phyloP scores from a whole-genome alignment of 169 alveolate species.

The Babesia gibsoni region DNA sequence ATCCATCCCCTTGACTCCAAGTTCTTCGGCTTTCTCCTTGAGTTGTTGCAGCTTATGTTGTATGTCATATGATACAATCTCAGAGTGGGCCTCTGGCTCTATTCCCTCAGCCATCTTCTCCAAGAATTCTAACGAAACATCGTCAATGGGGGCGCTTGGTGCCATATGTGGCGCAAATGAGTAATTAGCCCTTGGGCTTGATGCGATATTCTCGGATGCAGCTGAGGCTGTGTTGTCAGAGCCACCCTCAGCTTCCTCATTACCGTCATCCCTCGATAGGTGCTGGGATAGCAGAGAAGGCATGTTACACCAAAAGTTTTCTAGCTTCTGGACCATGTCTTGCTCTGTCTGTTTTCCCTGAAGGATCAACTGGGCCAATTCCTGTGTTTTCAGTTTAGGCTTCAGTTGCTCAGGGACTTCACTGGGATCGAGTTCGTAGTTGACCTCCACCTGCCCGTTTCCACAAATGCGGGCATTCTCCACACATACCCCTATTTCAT shows the following conservation, averaged over 20 bases:
- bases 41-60: conserved; percentile 23
- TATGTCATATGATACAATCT: not conserved
- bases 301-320: conserved; percentile 48
- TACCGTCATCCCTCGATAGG: not conserved
- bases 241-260: not conserved
- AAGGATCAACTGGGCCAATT: conserved; percentile 50
- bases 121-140: not conserved
- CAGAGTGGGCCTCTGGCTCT: not conserved
- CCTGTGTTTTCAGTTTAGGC: conserved; percentile 62
- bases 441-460: conserved; percentile 58
- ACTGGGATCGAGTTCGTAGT: conserved; percentile 30
- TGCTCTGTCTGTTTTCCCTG: conserved; percentile 57
- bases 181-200: not conserved
- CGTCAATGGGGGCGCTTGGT: too few species aligned
- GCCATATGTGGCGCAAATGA: not conserved
- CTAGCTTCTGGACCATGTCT: conserved; percentile 45
- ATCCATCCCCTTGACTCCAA: conserved; percentile 58
- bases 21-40: conserved; percentile 30
- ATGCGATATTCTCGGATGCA: conserved; percentile 7
- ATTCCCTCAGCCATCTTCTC: not conserved
- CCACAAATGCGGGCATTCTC: conserved; percentile 61
- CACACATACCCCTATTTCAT: conserved; percentile 56
- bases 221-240: not conserved
- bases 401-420: conserved; percentile 33
- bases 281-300: conserved; percentile 48